Percentiles rank a stretch among this genome's conserved stretches.
Evolutionary conservation across 345 rosid genomes (phyloP).

Genomic region (Populus simonii): DNA sequence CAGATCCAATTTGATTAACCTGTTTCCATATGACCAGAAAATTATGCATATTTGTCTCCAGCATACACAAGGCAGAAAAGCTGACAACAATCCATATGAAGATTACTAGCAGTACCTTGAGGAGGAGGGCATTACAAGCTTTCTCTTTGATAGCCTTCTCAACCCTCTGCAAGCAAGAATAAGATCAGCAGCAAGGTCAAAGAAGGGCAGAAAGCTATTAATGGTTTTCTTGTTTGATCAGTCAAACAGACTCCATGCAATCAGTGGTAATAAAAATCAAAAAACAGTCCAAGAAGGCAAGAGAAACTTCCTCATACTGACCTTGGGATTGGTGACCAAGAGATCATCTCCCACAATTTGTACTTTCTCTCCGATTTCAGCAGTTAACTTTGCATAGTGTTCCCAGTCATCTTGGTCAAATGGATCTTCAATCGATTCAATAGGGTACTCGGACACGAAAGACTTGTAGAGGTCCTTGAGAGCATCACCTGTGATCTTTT

Average conservation of each 20-base stretch:
- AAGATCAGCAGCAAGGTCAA: neutral
- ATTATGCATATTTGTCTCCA: neutral
- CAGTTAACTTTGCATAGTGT: slow-evolving; percentile 49
- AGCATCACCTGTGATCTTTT: slow-evolving; percentile 58
- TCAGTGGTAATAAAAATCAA: neutral
- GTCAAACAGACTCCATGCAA: neutral
- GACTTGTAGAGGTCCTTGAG: slow-evolving; percentile 63
- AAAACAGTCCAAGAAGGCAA: neutral
- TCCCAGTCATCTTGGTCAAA: slow-evolving; percentile 79
- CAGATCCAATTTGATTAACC: slow-evolving; percentile 60
- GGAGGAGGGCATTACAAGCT: slow-evolving; percentile 54
- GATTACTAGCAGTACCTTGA: slow-evolving; percentile 36
- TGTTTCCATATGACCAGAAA: slow-evolving; percentile 6
- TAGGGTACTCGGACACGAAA: slow-evolving; percentile 52
- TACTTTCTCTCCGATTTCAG: slow-evolving; percentile 55
- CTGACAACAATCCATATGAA: neutral
- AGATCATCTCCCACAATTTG: slow-evolving; percentile 77
- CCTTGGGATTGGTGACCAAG: slow-evolving; percentile 71
- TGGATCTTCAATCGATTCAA: slow-evolving; percentile 69
- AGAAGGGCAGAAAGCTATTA: neutral
- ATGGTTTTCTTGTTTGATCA: neutral
- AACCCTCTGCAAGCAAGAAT: slow-evolving; percentile 40
- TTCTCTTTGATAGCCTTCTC: slow-evolving; percentile 51
- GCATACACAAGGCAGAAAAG: neutral
- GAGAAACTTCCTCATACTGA: neutral